Percentiles rank a stretch among this genome's conserved stretches.
These are phyloP conservation scores for Exserohilum rostratum DNA, from an alignment of 2,329 filamentous ascomycete genomes.

Conservation along the genomic window DNA sequence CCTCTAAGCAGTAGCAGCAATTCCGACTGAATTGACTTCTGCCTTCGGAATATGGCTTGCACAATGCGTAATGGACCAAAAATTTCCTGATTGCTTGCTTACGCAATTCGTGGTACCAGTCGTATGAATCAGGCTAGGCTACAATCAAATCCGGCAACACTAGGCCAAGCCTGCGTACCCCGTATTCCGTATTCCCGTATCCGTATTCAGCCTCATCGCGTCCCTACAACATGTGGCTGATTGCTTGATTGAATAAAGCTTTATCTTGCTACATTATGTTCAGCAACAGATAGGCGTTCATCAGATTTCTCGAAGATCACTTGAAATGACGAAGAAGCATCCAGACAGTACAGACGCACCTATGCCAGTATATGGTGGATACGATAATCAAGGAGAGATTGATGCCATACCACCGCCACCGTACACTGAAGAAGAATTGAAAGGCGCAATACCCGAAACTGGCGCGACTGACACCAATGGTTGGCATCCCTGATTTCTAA, in stretches of 20 bases:
- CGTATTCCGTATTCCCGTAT: slow-evolving; percentile 6
- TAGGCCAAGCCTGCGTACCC: not conserved
- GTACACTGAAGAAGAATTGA: slow-evolving; percentile 2
- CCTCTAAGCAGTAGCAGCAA: too few species aligned
- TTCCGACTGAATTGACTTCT: too few species aligned
- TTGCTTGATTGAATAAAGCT: not conserved
- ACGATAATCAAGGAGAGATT: slow-evolving; percentile 2
- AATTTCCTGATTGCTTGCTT: not conserved
- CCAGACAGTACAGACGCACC: slow-evolving; percentile 4
- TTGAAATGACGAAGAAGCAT: not conserved
- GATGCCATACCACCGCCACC: slow-evolving; percentile 1
- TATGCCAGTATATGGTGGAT: not conserved
- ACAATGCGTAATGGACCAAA: not conserved
- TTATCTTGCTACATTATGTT: not conserved
- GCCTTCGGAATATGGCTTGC: too few species aligned
- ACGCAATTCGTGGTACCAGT: not conserved
- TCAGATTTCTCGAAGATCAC: not conserved
- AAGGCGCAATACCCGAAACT: slow-evolving; percentile 11
- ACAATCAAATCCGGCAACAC: not conserved
- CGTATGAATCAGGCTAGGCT: not conserved
- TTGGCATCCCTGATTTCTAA: not conserved
- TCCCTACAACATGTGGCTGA: not conserved
- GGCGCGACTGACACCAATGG: slow-evolving; percentile 22
- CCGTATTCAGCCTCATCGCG: not conserved
- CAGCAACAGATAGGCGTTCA: not conserved